Evolutionary conservation across 208 protist genomes (phyloP), one percentile per base, ranked within the genome.

Genomic region (Novymonas esmeraldas): DNA sequence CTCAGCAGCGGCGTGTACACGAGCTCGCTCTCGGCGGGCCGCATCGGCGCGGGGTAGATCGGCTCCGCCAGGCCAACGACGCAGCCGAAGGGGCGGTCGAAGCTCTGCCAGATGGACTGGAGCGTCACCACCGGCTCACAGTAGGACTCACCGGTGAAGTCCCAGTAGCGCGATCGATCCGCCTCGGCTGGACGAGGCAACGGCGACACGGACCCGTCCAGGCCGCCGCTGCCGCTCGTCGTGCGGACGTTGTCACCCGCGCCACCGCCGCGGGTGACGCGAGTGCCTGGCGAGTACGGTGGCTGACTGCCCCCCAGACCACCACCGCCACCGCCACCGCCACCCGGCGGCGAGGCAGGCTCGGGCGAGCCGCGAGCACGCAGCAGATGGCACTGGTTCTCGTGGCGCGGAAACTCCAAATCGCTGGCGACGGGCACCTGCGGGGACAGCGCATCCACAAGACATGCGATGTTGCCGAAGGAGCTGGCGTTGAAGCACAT

Each of bases 1-100:
- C 85, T 92, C 56, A 95, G 79, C 54, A 93, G 73, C 31, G 90
- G 90, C 16, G 73, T 84, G 72, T 95, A 95, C 42, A 91, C 85
- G 9, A 95, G 73, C 62, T 76, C 70, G 34, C 87, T 79, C 69
- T 92, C 79, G 3, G 79, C 79, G 2, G 76, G 57, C 42, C 85
- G 85, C 85, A 93, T 90, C 3, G 69, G 75, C 1, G 81, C 65
- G 9, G 92, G 78, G 48, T 70, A 79, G 50, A 81, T 81, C 14
- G 82, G 78, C 41, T 79, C 78, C 0, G 73, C 56, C 36, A 95
- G 70, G 31, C 54, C 73, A 64, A 95, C 76, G n/a, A 76, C 69
- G 72, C 84, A 93, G 4, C 83, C 90, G 65, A 92, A 93, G 3
- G 90, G 90, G 33, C 76, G 70, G 73, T 90, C 79, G 54, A 95